Evolutionary conservation across 768 basidiomycete species (phyloP), one percentile per base, ranked within the genome.

Genomic region (Hemileccinum rubropunctum): DNA sequence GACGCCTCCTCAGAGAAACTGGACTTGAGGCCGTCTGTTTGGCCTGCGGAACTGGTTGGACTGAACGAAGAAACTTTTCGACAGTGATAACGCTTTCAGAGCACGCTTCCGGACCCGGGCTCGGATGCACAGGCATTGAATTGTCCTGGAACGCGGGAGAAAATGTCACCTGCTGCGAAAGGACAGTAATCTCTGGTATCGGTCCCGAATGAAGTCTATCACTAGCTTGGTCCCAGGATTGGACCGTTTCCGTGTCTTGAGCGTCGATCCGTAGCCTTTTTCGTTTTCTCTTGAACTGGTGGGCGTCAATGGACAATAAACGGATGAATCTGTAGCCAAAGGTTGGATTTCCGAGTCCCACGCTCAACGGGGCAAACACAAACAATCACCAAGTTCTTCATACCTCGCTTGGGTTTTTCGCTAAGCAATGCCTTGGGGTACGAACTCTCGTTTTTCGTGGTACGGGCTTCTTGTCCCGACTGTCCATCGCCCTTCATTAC

Each of bases 261-360:
- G 26, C 14, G n/a, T 45, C 28, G 33, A 42, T 44, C 7, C n/a
- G 52, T 12, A 45, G n/a, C 27, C 64, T 64, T 43, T 57, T 65
- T 20, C 64, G 56, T 45, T 33, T 65, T 53, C 62, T 64, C 55
- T 11, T 66, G 32, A 65, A 58, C 64, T 65, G 32, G 23, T 12
- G n/a, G 20, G 3, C 11, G 28, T 52, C 20, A 52, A 21, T 36
- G 23, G 37, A 18, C 13, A 5, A 30, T 12, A 38, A 39, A n/a
- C 18, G 9, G 4, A 23, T 28, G 27, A 28, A 28, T 14, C 62
- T n/a, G n/a, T n/a, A n/a, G n/a, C n/a, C n/a, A n/a, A n/a, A n/a
- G n/a, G n/a, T n/a, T n/a, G n/a, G n/a, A n/a, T n/a, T n/a, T n/a
- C n/a, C n/a, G n/a, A n/a, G n/a, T n/a, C n/a, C n/a, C n/a, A n/a